Evolutionary conservation across 2,329 filamentous ascomycete species (phyloP).

Genomic region (Cladophialophora carrionii): DNA sequence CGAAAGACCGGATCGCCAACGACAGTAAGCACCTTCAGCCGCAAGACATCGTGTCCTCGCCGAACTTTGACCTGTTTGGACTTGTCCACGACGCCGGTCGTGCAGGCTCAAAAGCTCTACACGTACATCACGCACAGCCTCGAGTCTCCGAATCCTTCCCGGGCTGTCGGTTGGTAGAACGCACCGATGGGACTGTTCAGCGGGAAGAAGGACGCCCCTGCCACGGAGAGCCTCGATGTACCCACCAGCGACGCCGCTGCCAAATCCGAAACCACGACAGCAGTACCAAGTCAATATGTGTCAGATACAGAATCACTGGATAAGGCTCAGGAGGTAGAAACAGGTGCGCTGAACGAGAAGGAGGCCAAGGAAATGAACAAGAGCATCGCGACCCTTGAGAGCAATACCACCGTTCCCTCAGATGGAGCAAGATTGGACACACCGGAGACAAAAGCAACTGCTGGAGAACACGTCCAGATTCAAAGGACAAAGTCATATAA

Average conservation of each 20-base stretch:
- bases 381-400: conserved; percentile 1
- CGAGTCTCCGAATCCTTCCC: neutral
- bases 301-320: conserved; percentile 32
- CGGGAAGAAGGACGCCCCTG: conserved; percentile 22
- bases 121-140: neutral
- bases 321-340: conserved; percentile 22
- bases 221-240: neutral
- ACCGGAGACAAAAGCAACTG: neutral
- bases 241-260: conserved; percentile 14
- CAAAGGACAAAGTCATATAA: conserved; percentile 23
- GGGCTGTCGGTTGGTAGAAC: neutral
- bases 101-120: conserved; percentile 9
- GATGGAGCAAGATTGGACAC: neutral
- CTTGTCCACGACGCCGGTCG: neutral
- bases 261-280: conserved; percentile 31
- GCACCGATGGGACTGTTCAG: conserved; percentile 29
- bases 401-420: neutral
- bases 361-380: conserved; percentile 4
- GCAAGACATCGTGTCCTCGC: conserved; percentile 9
- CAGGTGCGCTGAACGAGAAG: conserved; percentile 12
- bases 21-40: conserved; percentile 10
- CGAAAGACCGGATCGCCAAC: neutral
- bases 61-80: neutral
- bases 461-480: conserved; percentile 18
- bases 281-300: conserved; percentile 33